A percentile compares a stretch with the other conserved stretches of the same genome.
Evolutionary conservation across 2,329 filamentous ascomycete genomes (phyloP).

Genomic region (Dactylellina parvicollis): DNA sequence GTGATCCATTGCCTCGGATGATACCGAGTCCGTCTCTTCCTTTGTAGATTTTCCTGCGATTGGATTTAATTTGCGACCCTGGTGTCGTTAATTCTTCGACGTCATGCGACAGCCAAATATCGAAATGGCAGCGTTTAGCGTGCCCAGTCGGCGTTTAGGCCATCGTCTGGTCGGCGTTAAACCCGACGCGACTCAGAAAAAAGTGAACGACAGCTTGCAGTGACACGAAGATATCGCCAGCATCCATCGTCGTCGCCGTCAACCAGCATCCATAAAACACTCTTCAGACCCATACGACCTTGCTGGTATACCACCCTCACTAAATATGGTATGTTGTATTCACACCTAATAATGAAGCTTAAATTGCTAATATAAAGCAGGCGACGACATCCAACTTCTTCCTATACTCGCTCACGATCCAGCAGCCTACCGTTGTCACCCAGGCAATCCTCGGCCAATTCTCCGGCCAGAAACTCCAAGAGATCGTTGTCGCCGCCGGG

Average conservation of each 20-base stretch:
- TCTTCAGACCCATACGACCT: not conserved
- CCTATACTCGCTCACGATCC: conserved; percentile 95
- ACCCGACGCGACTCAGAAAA: conserved; percentile 39
- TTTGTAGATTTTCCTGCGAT: not conserved
- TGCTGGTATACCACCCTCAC: conserved; percentile 2
- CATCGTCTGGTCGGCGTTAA: conserved; percentile 17
- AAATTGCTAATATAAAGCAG: conserved; percentile 64
- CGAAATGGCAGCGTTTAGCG: conserved; percentile 20
- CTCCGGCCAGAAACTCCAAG: conserved; percentile 94
- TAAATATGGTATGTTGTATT: conserved; percentile 35
- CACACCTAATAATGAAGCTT: not conserved
- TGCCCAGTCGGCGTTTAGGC: conserved; percentile 25
- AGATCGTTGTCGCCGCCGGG: conserved; percentile 92
- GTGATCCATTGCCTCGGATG: conserved; percentile 17
- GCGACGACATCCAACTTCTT: conserved; percentile 99
- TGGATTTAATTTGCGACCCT: not conserved
- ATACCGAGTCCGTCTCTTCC: not conserved
- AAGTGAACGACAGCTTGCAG: conserved; percentile 29
- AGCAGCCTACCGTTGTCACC: conserved; percentile 86
- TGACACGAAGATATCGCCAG: conserved; percentile 28
- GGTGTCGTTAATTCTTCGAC: no score
- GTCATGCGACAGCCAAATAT: conserved; percentile 34
- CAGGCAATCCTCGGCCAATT: conserved; percentile 96
- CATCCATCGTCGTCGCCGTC: conserved; percentile 43
- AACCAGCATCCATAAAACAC: conserved; percentile 7